Evolutionary conservation across 495 filamentous ascomycete genomes (phyloP).

Genomic region (Xylaria bambusicola): DNA sequence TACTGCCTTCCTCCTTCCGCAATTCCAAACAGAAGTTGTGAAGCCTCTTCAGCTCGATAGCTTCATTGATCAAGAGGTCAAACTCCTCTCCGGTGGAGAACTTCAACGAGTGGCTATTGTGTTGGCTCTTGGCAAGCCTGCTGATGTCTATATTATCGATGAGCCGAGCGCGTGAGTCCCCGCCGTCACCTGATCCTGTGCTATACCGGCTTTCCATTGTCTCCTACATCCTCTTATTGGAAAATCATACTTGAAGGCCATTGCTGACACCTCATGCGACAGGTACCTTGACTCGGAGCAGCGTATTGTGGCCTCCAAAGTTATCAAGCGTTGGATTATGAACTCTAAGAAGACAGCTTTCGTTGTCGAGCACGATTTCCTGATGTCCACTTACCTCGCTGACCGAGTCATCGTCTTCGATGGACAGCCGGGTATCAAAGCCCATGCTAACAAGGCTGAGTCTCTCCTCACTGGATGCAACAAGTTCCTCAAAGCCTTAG

Average conservation of each 20-base stretch:
- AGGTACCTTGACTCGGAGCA: conserved; percentile 34
- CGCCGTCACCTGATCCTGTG: no score
- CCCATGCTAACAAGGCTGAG: conserved; percentile 85
- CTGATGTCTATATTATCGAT: conserved; percentile 98
- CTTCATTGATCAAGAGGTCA: conserved; percentile 93
- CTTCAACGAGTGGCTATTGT: conserved; percentile 92
- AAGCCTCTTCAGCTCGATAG: conserved; percentile 97
- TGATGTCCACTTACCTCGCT: conserved; percentile 97
- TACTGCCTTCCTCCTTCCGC: conserved; percentile 89
- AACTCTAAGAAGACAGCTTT: conserved; percentile 90
- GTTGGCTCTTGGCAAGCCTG: conserved; percentile 89
- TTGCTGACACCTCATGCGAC: no score
- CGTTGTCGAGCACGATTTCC: conserved; percentile 99
- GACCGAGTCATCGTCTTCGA: conserved; percentile 99
- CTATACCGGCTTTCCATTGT: no score
- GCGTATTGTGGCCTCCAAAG: conserved; percentile 91
- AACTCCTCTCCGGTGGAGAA: conserved; percentile 90
- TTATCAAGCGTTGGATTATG: conserved; percentile 95
- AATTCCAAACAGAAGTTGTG: conserved; percentile 99
- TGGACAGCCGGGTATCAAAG: conserved; percentile 82
- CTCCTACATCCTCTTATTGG: no score
- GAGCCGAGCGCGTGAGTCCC: conserved; percentile 73
- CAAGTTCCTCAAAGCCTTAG: conserved; percentile 88
- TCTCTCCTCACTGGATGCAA: conserved; percentile 95
- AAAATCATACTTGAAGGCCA: no score